Evolutionary conservation across 805 yeast species (phyloP).

Genomic region (Kregervanrija pseudodelftensis): DNA sequence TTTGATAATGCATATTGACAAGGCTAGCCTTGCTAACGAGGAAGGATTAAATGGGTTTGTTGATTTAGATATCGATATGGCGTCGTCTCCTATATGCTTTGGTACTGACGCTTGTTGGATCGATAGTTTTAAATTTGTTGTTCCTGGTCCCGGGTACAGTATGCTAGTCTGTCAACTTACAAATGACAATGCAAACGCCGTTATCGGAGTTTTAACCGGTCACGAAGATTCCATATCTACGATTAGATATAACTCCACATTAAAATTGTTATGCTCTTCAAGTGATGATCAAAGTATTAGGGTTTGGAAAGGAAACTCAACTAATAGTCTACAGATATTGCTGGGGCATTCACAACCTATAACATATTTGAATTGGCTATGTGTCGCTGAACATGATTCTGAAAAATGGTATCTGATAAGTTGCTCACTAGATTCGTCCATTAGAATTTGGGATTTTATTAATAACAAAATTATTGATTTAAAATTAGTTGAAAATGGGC

Average conservation of each 20-base stretch:
- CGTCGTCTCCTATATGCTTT: slow-evolving; percentile 3
- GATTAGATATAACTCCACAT: slow-evolving; percentile 44
- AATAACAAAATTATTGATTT: slow-evolving; percentile 33
- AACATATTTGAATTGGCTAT: slow-evolving; percentile 50
- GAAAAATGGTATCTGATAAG: slow-evolving; percentile 33
- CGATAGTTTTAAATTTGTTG: slow-evolving; percentile 57
- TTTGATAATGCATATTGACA: slow-evolving; percentile 40
- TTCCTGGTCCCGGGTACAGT: slow-evolving; percentile 53
- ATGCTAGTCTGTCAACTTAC: slow-evolving; percentile 50
- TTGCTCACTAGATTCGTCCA: slow-evolving; percentile 64
- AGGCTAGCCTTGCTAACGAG: slow-evolving; percentile 4
- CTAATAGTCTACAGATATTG: slow-evolving; percentile 42
- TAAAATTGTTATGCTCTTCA: slow-evolving; percentile 59
- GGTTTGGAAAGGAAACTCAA: slow-evolving; percentile 66
- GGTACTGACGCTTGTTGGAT: slow-evolving; percentile 71
- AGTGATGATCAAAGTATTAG: slow-evolving; percentile 71
- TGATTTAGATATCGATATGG: slow-evolving; percentile 11
- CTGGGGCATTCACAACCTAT: slow-evolving; percentile 54
- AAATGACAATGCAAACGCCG: slow-evolving; percentile 27
- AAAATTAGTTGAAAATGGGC: slow-evolving; percentile 35
- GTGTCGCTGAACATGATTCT: slow-evolving; percentile 14
- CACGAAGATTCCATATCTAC: slow-evolving; percentile 55
- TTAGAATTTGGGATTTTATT: slow-evolving; percentile 59
- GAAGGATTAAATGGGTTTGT: slow-evolving; percentile 1
- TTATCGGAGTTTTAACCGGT: slow-evolving; percentile 52